phyloP scores from a whole-genome alignment of 345 rosid genomes.

The Eucalyptus pauciflora region DNA sequence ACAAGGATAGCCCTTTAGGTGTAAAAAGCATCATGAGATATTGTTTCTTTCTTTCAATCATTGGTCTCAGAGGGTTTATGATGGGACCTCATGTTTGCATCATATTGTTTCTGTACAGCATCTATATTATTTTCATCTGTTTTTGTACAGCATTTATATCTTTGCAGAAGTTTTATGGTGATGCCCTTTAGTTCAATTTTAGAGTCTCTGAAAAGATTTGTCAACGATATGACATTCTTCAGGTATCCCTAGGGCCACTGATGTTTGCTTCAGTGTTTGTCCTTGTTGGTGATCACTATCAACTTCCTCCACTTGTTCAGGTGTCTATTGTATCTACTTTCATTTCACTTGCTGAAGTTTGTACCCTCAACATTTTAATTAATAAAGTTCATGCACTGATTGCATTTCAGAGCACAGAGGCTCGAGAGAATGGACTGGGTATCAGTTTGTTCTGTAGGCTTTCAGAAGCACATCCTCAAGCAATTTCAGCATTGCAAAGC shows the following conservation, averaged over 20 bases:
- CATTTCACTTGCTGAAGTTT: not conserved
- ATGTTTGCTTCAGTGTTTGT: slow-evolving; percentile 79
- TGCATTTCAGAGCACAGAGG: slow-evolving; percentile 61
- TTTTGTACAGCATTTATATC: not conserved
- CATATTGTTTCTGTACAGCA: not conserved
- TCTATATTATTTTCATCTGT: not conserved
- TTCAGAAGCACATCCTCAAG: slow-evolving; percentile 97
- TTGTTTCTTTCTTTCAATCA: not conserved
- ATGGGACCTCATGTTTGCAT: not conserved
- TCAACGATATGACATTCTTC: not conserved
- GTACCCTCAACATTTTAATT: not conserved
- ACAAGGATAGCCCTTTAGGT: not conserved
- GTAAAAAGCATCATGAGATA: not conserved
- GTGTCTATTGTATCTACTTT: slow-evolving; percentile 18
- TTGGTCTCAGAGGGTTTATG: not conserved
- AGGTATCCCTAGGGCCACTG: slow-evolving; percentile 94
- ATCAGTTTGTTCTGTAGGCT: slow-evolving; percentile 93
- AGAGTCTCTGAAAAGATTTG: not conserved
- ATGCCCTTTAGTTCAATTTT: not conserved
- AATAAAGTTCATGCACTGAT: not conserved
- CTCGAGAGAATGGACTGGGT: slow-evolving; percentile 90
- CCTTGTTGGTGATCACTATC: slow-evolving; percentile 99
- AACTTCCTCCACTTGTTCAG: slow-evolving; percentile 92
- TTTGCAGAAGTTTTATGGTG: not conserved
- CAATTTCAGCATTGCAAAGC: slow-evolving; percentile 90